Evolutionary conservation across 768 basidiomycete genomes (phyloP), one percentile per base, ranked within the genome.

Genomic region (Leccinum uliginosum): DNA sequence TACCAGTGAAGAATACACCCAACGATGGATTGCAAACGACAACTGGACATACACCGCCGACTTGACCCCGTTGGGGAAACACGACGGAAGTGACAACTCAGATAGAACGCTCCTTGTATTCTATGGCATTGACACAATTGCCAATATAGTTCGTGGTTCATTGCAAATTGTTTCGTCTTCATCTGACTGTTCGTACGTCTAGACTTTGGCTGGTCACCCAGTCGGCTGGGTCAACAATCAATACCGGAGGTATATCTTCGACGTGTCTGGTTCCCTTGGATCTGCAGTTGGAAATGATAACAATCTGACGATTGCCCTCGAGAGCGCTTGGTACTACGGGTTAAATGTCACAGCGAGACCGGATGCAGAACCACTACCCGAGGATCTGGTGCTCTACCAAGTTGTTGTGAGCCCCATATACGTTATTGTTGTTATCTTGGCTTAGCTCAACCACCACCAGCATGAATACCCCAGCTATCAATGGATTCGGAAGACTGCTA

Each of bases 21-120:
- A 83, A 62, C 73, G 83, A 58, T 83, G 81, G 82, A 71, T 84
- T 48, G 74, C 76, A 29, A 70, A 78, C 51, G 82, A 84, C 54
- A 80, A 80, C 55, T 84, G 83, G 82, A 82, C 80, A 0, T 83
- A 83, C 59, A 82, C 80, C 0, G 80, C 82, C 3, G 80, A 81
- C 61, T 55, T 83, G 34, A 63, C 76, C 1, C 79, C 82, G 7
- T 74, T 82, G 55, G 61, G 72, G 23, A 51, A 67, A 46, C 65
- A 61, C 6, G 50, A 71, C 21, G 51, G 64, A 17, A 45, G 66
- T 1, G 51, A 38, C 23, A 34, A 61, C 30, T 60, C 64, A 8
- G 63, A 74, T 24, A 71, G 66, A 53, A 74, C 76, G 0, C 62
- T 84, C 9, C 70, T 83, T 11, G 74, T 84, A 6, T 82, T 83